Conservation (phyloP, 768 basidiomycete species). For the Termitomyces sp. region DNA sequence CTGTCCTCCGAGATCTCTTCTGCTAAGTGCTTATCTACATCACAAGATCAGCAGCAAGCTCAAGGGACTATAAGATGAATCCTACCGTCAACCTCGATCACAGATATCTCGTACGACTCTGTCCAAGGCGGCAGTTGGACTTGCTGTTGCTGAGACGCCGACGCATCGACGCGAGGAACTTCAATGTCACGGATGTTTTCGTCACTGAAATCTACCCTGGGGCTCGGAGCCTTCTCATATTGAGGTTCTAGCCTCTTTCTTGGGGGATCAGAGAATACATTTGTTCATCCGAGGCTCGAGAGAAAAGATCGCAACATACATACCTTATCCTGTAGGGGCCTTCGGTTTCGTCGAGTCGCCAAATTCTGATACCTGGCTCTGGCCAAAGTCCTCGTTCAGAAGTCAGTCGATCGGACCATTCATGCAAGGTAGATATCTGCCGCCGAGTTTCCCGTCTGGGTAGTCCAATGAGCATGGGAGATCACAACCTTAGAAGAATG, state of each 20-base stretch:
- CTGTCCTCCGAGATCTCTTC: conserved; percentile 88
- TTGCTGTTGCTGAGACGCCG: conserved; percentile 34
- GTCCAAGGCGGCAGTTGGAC: conserved; percentile 70
- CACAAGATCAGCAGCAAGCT: not conserved
- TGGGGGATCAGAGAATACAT: not conserved
- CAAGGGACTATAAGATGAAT: not conserved
- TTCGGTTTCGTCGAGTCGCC: conserved; percentile 90
- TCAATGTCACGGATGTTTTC: conserved; percentile 44
- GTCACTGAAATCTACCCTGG: conserved; percentile 40
- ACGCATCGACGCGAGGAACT: conserved; percentile 43
- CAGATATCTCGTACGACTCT: conserved; percentile 62
- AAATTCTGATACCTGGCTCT: conserved; percentile 41
- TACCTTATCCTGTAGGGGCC: conserved; percentile 85
- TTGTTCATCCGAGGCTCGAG: not conserved
- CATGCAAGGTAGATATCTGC: conserved; percentile 53
- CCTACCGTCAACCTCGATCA: conserved; percentile 57
- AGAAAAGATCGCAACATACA: conserved; percentile 29
- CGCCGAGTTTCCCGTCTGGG: conserved; percentile 71
- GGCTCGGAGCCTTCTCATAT: conserved; percentile 39
- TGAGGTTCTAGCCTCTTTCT: conserved; percentile 79
- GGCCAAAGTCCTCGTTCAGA: conserved; percentile 86
- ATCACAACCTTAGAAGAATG: not conserved
- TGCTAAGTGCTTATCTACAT: conserved; percentile 47
- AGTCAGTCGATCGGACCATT: conserved; percentile 56
- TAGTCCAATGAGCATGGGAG: not conserved